Conservation (phyloP, 768 basidiomycete genomes). For the Mycena venus region DNA sequence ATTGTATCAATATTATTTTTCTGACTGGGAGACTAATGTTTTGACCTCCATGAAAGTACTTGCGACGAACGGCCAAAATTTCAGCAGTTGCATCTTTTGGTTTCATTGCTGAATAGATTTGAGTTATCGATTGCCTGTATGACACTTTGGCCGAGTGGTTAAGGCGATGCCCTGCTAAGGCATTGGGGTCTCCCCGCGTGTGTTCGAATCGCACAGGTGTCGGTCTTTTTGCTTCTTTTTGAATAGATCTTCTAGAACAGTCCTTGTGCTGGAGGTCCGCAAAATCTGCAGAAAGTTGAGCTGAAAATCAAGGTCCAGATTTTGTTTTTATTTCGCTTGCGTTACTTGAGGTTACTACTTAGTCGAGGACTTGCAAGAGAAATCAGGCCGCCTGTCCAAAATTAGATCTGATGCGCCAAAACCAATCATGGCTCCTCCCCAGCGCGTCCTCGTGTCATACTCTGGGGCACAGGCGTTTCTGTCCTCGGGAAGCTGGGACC, state of each 20-base stretch:
- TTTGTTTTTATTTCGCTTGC: too few species aligned
- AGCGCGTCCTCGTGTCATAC: slow-evolving; percentile 78
- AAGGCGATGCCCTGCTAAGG: slow-evolving; percentile 44
- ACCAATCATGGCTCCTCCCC: slow-evolving; percentile 35
- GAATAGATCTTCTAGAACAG: too few species aligned
- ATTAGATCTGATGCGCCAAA: background rate
- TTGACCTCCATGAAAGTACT: too few species aligned
- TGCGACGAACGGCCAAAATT: too few species aligned
- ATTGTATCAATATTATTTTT: slow-evolving; percentile 23
- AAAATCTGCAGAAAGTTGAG: too few species aligned
- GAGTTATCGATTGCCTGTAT: background rate
- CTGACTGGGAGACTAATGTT: background rate
- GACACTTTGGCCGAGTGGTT: slow-evolving; percentile 36
- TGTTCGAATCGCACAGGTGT: slow-evolving; percentile 48
- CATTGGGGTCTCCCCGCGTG: slow-evolving; percentile 42
- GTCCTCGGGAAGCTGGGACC: slow-evolving; percentile 80
- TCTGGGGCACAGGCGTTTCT: slow-evolving; percentile 74
- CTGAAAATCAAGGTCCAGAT: too few species aligned
- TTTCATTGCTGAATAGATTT: too few species aligned
- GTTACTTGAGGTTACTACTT: too few species aligned
- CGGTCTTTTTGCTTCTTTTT: slow-evolving; percentile 26
- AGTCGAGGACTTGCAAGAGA: too few species aligned
- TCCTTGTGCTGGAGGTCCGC: too few species aligned
- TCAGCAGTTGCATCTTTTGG: too few species aligned
- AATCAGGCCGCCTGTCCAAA: too few species aligned